Base-by-base conservation (phyloP, 2,329 filamentous ascomycete genomes). In the Xylariaceae sp. region DNA sequence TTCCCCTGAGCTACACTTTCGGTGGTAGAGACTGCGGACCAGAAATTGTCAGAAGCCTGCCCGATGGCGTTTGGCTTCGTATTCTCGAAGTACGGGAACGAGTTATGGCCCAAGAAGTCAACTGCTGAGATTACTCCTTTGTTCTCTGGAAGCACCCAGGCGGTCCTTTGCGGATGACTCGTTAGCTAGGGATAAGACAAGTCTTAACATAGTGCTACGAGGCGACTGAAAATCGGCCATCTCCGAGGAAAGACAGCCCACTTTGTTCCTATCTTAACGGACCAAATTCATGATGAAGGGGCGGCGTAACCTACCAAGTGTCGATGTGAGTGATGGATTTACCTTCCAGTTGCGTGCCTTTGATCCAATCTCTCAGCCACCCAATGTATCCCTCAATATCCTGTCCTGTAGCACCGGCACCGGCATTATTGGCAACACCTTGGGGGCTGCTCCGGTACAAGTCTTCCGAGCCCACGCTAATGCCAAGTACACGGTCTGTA, bases 401-500 rank as follows among this genome's bases (percentile, higher is more conserved):
- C 1, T 32, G 59, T 16, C 57, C 62, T 1, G 62, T 64, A 15
- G 66, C 62, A 30, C 67, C 67, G 8, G 42, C 52, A 1, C 66
- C 65, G 8, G 62, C 65, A 36, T 64, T 60, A 39, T 64, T 64
- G 10, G 53, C 60, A 6, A 57, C 39, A 15, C 67, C 67, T 29
- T 64, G 39, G 4, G 55, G 46, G 42, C 63, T 66, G 55, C 56
- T 66, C 20, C 66, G 62, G 45, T 67, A 70, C 23, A 70, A 36
- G 47, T 70, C 67, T 50, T 69, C 66, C 7, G 67, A 70, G 13
- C 66, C 67, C 40, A 70, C 65, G 39, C 62, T 67, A 43, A 70
- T 64, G 23, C 62, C 66, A 20, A 67, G 46, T 13, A 70, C 45
- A 23, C 58, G 64, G 47, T 66, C 62, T 1, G 64, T 63, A 53